A percentile compares a stretch with the other conserved stretches of the same genome.
These are phyloP conservation scores for Leavenworthia alabamica DNA, from an alignment of 345 rosid genomes.

Conservation along the genomic window DNA sequence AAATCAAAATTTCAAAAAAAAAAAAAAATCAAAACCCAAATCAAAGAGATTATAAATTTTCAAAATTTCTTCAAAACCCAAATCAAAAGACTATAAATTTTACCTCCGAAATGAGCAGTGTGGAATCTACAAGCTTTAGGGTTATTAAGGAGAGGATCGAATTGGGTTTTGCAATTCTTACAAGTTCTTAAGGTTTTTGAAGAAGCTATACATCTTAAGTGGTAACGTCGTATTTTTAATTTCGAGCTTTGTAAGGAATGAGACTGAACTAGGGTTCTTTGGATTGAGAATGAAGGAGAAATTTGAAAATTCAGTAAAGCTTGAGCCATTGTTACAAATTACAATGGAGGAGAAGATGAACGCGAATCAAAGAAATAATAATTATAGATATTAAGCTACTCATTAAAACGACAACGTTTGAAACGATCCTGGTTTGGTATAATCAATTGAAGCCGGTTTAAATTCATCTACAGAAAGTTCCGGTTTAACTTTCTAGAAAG, in stretches of 20 bases:
- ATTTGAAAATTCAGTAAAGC: conserved; percentile 4
- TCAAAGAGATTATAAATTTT: too few species aligned
- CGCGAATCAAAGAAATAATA: background rate
- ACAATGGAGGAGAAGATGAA: background rate
- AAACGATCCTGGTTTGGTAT: conserved; percentile 49
- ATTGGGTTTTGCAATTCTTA: conserved; percentile 86
- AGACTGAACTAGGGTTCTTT: background rate
- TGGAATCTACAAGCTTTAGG: conserved; percentile 78
- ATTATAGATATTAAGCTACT: too few species aligned
- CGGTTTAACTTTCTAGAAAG: too few species aligned
- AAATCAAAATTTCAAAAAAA: background rate
- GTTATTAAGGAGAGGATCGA: conserved; percentile 69
- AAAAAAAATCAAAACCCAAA: background rate
- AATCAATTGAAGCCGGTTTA: conserved; percentile 77
- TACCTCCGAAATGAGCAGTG: conserved; percentile 95
- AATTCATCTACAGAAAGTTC: too few species aligned
- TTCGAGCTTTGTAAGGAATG: background rate
- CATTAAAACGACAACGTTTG: too few species aligned
- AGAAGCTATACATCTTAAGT: conserved; percentile 11
- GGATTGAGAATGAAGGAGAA: background rate
- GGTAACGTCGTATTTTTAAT: background rate
- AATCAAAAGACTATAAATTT: too few species aligned
- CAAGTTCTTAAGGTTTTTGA: conserved; percentile 50
- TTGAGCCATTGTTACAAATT: conserved; percentile 7
- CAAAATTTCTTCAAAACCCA: background rate